Base-by-base conservation (phyloP, 1,284 basidiomycete genomes). In the Malassezia arunalokei region DNA sequence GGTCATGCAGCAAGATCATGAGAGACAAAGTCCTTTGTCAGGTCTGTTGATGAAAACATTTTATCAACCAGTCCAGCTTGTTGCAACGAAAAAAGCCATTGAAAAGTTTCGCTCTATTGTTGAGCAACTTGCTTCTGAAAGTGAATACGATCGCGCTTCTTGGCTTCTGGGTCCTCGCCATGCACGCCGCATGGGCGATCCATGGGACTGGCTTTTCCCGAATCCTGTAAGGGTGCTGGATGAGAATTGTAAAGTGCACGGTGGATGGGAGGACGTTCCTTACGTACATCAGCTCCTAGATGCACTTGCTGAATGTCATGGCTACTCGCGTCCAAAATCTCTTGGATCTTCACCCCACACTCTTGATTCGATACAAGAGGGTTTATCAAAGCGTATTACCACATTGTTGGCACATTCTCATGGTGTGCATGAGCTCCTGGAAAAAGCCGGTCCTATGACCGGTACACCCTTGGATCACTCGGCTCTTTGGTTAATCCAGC, bases 341-440 rank as follows among this genome's bases (percentile, higher is more conserved):
- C 35, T 54, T 7, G 46, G 35, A 8, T 12, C 29, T 8, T 54
- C 61, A 8, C 28, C 29, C 0, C 61, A 63, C 35, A 63, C 59
- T 3, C 29, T 43, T 9, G 39, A 41, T 5, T 33, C 61, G 0
- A 43, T 63, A 8, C 37, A 54, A 17, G 20, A 29, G 8, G 61
- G 56, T 12, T 17, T 54, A 3, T 29, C 43, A 8, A 5, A 15
- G 11, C n/a, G 6, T 8, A 28, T 38, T 11, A 54, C 52, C 3
- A 54, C 52, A 6, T 35, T 54, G 1, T 40, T 43, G 5, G 40
- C 52, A 14, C 52, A 54, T 45, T 45, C 52, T 1, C 17, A 54
- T 28, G 52, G 47, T n/a, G 33, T 54, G 5, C 30, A 24, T 11
- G 47, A 54, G 46, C 41, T 54, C 27, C 32, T 43, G 0, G 37